Evolutionary conservation across 2,329 filamentous ascomycete species (phyloP), one percentile per base, ranked within the genome.

Genomic region (Pestalotiopsis sp.): DNA sequence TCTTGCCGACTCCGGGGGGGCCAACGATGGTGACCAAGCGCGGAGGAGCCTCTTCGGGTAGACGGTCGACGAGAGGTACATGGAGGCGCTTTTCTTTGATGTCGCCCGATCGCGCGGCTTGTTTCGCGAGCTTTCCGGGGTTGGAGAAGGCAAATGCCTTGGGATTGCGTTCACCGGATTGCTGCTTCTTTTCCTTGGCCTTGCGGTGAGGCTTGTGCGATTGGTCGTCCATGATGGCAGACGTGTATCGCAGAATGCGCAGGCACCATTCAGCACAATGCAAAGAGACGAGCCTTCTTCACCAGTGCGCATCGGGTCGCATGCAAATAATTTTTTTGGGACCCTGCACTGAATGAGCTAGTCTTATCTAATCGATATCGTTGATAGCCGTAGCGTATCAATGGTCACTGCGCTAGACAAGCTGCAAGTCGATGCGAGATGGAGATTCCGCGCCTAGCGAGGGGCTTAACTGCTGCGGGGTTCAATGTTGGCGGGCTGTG

Each of bases 1-100:
- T 97, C 85, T 98, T 98, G 74, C 95, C 96, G 63, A 95, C 95
- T 69, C 96, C 96, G 1, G 96, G 94, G 68, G 96, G 96, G 67
- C 96, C 97, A 78, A 98, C 95, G 70, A 99, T 95, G 70, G 94
- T 91, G 75, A 98, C 95, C 68, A 99, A 90, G 69, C 97, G 90
- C 69, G 96, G 96, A 31, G 96, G 95, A 17, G 98, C 96, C 31
- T 71, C 71, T 81, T 98, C 95, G 73, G 96, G 95, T 36, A 98
- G 86, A 74, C 97, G 91, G 85, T 99, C 96, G 83, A 98, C 93
- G 79, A 97, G 92, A 59, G 96, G 96, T 20, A 99, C 96, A 86
- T 99, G 97, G 52, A 98, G 87, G 69, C 95, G 90, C 83, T 97
- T 98, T 83, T 99, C 97, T 87, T 94, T 96, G 63, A 76, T 75